Conservation (phyloP, 2,329 filamentous ascomycete genomes). For the Diaporthe ampelina region DNA sequence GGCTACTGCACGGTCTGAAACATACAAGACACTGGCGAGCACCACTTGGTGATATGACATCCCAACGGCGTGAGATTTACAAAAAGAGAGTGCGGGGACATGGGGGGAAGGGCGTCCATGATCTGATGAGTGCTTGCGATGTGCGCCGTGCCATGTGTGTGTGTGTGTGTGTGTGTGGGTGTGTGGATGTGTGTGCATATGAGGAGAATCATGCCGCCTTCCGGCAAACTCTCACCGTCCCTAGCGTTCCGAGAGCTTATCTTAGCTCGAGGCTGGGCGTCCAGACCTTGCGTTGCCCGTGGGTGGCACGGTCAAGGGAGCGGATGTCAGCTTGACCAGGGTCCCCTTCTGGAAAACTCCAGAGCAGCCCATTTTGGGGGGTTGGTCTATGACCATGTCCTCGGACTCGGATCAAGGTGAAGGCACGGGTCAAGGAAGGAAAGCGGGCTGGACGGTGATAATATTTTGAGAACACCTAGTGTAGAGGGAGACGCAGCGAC, state of each 20-base stretch:
- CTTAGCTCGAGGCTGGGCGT: constrained; percentile 15
- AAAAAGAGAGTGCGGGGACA: constrained; percentile 12
- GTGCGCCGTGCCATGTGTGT: not conserved
- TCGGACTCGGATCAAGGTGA: constrained; percentile 12
- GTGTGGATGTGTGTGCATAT: not conserved
- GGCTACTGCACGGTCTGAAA: constrained; percentile 33
- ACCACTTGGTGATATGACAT: constrained; percentile 22
- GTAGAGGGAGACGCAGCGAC: not conserved
- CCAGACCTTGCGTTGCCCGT: constrained; percentile 1
- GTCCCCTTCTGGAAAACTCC: constrained; percentile 18
- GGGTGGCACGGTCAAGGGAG: constrained; percentile 16
- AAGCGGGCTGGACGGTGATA: not conserved
- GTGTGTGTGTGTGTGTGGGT: too few relatives aligned
- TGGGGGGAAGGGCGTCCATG: not conserved
- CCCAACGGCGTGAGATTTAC: constrained; percentile 17
- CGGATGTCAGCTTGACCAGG: constrained; percentile 11
- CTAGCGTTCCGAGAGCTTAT: constrained; percentile 31
- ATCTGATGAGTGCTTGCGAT: not conserved
- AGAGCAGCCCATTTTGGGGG: not conserved
- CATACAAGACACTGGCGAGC: constrained; percentile 2
- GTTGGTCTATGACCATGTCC: not conserved
- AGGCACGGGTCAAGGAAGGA: not conserved
- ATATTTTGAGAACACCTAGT: not conserved
- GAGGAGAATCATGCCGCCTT: constrained; percentile 28
- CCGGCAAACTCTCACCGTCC: constrained; percentile 13